These are phyloP conservation scores for Arthrobotrys sinensis DNA, from an alignment of 2,329 filamentous ascomycete species.

Conservation along the genomic window DNA sequence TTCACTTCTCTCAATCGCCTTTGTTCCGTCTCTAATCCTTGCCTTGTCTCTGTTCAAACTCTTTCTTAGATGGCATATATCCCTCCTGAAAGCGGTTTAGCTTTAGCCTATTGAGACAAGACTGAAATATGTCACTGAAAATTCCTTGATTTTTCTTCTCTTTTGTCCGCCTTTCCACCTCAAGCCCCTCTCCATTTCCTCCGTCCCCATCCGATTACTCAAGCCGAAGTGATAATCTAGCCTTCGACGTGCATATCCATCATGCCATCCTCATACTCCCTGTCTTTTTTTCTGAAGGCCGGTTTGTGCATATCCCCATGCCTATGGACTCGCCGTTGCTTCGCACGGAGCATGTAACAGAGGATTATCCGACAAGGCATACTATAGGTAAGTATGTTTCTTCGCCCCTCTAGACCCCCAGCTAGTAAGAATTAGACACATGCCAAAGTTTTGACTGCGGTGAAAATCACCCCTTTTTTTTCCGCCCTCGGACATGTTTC, in stretches of 20 bases:
- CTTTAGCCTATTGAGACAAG: conserved; percentile 50
- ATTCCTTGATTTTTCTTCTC: conserved; percentile 40
- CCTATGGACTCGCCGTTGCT: background rate
- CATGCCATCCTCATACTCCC: conserved; percentile 44
- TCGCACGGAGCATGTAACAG: conserved; percentile 20
- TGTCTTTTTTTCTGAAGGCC: conserved; percentile 8
- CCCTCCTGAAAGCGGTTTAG: conserved; percentile 41
- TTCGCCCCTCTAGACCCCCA: background rate
- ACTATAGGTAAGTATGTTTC: background rate
- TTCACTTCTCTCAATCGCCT: conserved; percentile 29
- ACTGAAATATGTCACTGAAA: conserved; percentile 5
- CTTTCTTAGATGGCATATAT: conserved; percentile 32
- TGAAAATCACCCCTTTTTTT: conserved; percentile 2
- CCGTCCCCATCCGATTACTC: conserved; percentile 25
- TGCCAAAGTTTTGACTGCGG: background rate
- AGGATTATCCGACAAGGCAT: conserved; percentile 43
- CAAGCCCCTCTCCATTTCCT: conserved; percentile 5
- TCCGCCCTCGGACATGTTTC: background rate
- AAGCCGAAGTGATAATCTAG: conserved; percentile 40
- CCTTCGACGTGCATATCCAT: conserved; percentile 47
- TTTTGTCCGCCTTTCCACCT: conserved; percentile 4
- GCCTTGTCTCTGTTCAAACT: conserved; percentile 15
- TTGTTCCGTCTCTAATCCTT: conserved; percentile 23
- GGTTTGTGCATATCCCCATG: conserved; percentile 17
- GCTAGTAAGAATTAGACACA: conserved; percentile 29